Conservation (phyloP, 2,329 filamentous ascomycete genomes). For the Penicillium palitans region DNA sequence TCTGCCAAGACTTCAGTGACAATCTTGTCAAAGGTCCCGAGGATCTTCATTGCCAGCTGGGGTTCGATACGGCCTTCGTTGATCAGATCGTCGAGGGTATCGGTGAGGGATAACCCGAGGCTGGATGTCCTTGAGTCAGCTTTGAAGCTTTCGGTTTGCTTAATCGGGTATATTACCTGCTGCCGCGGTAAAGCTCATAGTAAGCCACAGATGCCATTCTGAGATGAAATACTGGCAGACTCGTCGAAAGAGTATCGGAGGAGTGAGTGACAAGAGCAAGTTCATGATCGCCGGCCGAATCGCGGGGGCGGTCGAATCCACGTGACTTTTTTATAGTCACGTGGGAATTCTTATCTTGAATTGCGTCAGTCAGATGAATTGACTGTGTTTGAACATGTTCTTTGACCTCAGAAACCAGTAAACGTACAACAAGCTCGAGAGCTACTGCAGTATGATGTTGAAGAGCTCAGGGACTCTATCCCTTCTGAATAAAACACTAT, state of each 20-base stretch:
- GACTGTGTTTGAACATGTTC: no score
- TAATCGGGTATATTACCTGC: slow-evolving; percentile 67
- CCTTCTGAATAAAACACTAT: neutral
- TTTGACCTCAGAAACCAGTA: neutral
- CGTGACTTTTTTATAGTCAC: slow-evolving; percentile 4
- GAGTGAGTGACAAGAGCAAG: slow-evolving; percentile 17
- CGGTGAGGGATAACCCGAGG: slow-evolving; percentile 88
- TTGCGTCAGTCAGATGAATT: slow-evolving; percentile 1
- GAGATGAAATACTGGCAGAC: slow-evolving; percentile 3
- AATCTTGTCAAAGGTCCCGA: slow-evolving; percentile 90
- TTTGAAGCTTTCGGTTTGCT: slow-evolving; percentile 2
- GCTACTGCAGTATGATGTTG: neutral
- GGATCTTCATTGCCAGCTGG: slow-evolving; percentile 97
- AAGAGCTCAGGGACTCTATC: neutral
- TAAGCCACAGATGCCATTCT: slow-evolving; percentile 57
- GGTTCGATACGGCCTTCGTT: slow-evolving; percentile 93
- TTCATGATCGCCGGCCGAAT: slow-evolving; percentile 12
- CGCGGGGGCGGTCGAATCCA: slow-evolving; percentile 1
- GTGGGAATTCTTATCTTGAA: neutral
- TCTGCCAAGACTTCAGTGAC: slow-evolving; percentile 90
- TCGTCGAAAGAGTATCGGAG: slow-evolving; percentile 9
- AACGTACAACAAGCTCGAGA: no score
- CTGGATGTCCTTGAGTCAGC: slow-evolving; percentile 51
- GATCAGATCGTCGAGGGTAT: slow-evolving; percentile 96
- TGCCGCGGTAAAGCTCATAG: slow-evolving; percentile 97